Conservation (phyloP, 2,329 filamentous ascomycete genomes). For the Ophiostoma angusticollis region DNA sequence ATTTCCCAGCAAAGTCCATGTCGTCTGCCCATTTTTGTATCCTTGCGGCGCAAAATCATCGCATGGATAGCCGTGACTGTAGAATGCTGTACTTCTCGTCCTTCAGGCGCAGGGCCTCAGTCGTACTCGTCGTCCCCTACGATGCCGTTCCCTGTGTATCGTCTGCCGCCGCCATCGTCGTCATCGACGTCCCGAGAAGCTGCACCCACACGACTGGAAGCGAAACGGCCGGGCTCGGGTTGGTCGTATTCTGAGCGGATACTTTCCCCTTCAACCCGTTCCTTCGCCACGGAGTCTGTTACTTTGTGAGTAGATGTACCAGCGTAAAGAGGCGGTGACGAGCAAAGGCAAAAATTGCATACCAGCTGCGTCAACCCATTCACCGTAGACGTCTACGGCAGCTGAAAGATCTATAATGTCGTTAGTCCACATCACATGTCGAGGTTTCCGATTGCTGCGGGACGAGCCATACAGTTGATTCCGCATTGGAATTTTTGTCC, state of each 20-base stretch:
- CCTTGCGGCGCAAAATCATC: too few relatives aligned
- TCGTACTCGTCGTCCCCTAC: constrained; percentile 45
- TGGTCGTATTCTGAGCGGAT: background rate
- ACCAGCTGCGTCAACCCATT: constrained; percentile 87
- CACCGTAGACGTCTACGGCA: constrained; percentile 88
- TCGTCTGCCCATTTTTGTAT: too few relatives aligned
- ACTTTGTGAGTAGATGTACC: background rate
- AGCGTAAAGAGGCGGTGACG: too few relatives aligned
- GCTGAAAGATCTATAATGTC: constrained; percentile 67
- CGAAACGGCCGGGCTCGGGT: constrained; percentile 4
- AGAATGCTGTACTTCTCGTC: background rate
- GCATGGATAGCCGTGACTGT: too few relatives aligned
- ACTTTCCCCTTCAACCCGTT: constrained; percentile 19
- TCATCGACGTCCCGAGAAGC: constrained; percentile 8
- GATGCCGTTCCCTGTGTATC: constrained; percentile 41
- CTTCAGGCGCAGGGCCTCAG: constrained; percentile 21
- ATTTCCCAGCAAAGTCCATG: too few relatives aligned
- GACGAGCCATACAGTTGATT: constrained; percentile 63
- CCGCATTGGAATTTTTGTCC: constrained; percentile 86
- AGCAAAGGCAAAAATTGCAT: constrained; percentile 14
- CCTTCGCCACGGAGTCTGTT: constrained; percentile 39
- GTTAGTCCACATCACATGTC: background rate
- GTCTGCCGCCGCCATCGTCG: constrained; percentile 37
- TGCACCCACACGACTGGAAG: constrained; percentile 1
- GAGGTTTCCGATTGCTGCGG: background rate